These are phyloP conservation scores for Nothopassalora personata DNA, from an alignment of 2,329 filamentous ascomycete species.

Conservation along the genomic window DNA sequence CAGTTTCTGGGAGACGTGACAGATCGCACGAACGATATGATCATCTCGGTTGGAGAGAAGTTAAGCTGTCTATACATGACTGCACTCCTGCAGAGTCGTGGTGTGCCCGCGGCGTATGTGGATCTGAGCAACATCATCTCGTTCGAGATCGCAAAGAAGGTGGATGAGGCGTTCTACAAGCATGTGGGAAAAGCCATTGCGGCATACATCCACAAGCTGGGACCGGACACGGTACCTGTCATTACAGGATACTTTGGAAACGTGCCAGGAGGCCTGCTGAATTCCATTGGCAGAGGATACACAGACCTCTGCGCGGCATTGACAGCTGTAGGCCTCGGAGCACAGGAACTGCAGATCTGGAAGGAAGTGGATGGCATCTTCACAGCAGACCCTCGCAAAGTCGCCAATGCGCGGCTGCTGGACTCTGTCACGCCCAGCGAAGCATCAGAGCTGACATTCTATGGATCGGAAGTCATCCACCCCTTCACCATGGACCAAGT, in stretches of 20 bases:
- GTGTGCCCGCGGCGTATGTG: constrained; percentile 81
- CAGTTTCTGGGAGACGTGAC: constrained; percentile 52
- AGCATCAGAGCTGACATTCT: constrained; percentile 82
- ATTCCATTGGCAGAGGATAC: constrained; percentile 90
- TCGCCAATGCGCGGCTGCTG: constrained; percentile 87
- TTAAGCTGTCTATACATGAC: constrained; percentile 90
- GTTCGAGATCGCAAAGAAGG: constrained; percentile 43
- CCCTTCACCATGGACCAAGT: constrained; percentile 98
- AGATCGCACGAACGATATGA: constrained; percentile 56
- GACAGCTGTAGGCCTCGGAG: constrained; percentile 80
- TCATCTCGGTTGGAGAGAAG: constrained; percentile 94
- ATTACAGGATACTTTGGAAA: constrained; percentile 90
- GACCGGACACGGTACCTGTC: constrained; percentile 44
- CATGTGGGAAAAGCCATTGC: constrained; percentile 39
- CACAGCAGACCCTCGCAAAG: constrained; percentile 77
- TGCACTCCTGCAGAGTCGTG: constrained; percentile 70
- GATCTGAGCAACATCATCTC: constrained; percentile 80
- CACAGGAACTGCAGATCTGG: constrained; percentile 91
- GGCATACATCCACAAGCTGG: constrained; percentile 40
- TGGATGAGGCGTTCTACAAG: constrained; percentile 45
- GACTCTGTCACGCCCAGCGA: constrained; percentile 86
- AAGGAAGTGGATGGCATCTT: constrained; percentile 98
- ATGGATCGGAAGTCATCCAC: constrained; percentile 84
- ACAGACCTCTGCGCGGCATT: constrained; percentile 93
- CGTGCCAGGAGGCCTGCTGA: constrained; percentile 83